Evolutionary conservation across 2,329 filamentous ascomycete species (phyloP).

Genomic region (Ceratocystis destructans): DNA sequence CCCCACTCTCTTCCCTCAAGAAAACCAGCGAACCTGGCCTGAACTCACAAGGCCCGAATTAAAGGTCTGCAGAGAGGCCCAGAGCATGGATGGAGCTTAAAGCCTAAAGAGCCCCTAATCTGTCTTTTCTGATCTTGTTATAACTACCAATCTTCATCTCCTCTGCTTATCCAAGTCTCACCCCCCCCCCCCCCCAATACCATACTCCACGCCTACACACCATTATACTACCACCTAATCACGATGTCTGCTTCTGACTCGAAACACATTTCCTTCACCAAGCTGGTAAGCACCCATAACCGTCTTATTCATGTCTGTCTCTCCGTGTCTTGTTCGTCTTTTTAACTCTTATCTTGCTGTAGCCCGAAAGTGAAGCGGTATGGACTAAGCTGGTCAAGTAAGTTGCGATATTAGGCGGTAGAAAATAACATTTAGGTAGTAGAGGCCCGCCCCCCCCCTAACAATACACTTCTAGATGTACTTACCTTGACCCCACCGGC

Average conservation of each 20-base stretch:
- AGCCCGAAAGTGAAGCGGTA: conserved; percentile 40
- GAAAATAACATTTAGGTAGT: too few relatives aligned
- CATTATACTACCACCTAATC: not conserved
- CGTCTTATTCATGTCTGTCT: not conserved
- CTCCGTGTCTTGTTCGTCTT: not conserved
- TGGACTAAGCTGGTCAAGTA: conserved; percentile 50
- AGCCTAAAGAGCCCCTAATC: not conserved
- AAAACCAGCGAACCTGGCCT: not conserved
- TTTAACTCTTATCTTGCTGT: not conserved
- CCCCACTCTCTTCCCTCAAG: not conserved
- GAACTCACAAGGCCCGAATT: not conserved
- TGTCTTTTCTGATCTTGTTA: not conserved
- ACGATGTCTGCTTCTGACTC: conserved; percentile 19
- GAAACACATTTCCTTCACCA: conserved; percentile 18
- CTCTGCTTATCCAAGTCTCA: not conserved
- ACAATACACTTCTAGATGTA: conserved; percentile 32
- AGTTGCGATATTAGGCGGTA: conserved; percentile 17
- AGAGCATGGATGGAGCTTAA: not conserved
- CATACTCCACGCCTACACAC: too few relatives aligned
- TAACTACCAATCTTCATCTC: not conserved
- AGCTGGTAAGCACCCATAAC: conserved; percentile 14
- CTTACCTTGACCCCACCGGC: conserved; percentile 50
- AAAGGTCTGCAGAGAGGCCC: not conserved
- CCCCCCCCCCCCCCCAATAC: not conserved
- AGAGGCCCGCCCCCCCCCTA: too few relatives aligned